These are phyloP conservation scores for Xylaria sp. DNA, from an alignment of 2,329 filamentous ascomycete genomes.

Conservation along the genomic window DNA sequence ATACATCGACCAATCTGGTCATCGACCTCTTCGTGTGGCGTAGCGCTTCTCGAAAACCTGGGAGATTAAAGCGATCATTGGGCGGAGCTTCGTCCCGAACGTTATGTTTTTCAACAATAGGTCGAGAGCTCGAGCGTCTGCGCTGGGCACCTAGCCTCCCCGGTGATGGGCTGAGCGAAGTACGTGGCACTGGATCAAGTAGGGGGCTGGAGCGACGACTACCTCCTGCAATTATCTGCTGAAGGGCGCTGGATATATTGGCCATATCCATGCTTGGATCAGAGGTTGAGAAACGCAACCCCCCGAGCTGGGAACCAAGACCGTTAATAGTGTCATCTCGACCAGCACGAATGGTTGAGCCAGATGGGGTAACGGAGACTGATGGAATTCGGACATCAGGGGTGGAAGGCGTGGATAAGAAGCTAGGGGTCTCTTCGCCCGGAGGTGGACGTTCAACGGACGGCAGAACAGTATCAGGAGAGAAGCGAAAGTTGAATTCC, in stretches of 20 bases:
- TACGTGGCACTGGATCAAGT: background rate
- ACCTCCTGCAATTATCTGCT: background rate
- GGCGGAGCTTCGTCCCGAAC: slow-evolving; percentile 50
- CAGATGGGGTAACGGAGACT: slow-evolving; percentile 1
- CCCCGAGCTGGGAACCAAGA: slow-evolving; percentile 9
- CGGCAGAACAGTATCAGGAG: slow-evolving; percentile 10
- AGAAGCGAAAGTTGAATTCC: slow-evolving; percentile 2
- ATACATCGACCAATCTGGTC: slow-evolving; percentile 45
- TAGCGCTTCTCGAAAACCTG: slow-evolving; percentile 52
- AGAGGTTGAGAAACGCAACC: slow-evolving; percentile 5
- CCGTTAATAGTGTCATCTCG: background rate
- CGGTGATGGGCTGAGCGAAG: slow-evolving; percentile 14
- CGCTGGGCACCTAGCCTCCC: background rate
- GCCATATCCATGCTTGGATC: slow-evolving; percentile 13
- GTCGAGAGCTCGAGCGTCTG: slow-evolving; percentile 32
- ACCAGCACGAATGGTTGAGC: background rate
- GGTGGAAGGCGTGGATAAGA: slow-evolving; percentile 6
- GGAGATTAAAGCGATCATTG: slow-evolving; percentile 52
- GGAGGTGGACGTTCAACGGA: slow-evolving; percentile 9
- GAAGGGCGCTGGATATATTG: slow-evolving; percentile 15
- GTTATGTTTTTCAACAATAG: slow-evolving; percentile 13
- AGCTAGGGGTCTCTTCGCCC: background rate
- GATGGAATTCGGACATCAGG: slow-evolving; percentile 7
- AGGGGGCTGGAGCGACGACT: slow-evolving; percentile 11
- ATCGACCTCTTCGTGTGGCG: slow-evolving; percentile 51